Conservation (phyloP, 352 stramenopile genomes). For the Globisporangium orthogonon region DNA sequence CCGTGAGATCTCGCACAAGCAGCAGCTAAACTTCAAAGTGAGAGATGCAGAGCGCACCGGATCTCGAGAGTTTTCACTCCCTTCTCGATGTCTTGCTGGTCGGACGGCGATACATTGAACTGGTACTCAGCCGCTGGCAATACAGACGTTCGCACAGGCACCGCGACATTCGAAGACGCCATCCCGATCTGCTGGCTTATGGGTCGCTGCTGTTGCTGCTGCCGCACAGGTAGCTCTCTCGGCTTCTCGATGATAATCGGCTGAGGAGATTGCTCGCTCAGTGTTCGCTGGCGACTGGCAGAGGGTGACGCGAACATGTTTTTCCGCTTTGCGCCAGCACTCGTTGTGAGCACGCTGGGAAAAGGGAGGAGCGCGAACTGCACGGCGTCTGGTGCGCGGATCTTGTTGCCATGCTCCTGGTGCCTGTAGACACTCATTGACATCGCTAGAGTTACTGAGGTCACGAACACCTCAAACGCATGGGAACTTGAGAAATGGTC, state of each 20-base stretch:
- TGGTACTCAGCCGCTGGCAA: slow-evolving; percentile 47
- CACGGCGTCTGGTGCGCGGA: not conserved
- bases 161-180: not conserved
- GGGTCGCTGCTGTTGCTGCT: slow-evolving; percentile 9
- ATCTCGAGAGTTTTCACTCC: slow-evolving; percentile 61
- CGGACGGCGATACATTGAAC: slow-evolving; percentile 33
- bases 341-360: not conserved
- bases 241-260: slow-evolving; percentile 11
- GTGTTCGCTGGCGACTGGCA: not conserved
- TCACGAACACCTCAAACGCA: not conserved
- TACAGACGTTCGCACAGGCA: slow-evolving; percentile 1
- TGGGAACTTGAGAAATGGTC: slow-evolving; percentile 1
- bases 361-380: slow-evolving; percentile 4
- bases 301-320: not conserved
- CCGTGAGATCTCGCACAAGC: not conserved
- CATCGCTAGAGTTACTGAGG: not conserved
- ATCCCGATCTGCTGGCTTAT: not conserved
- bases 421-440: not conserved
- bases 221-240: not conserved
- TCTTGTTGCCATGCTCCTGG: not conserved
- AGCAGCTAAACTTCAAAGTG: not conserved
- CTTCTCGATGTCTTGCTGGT: slow-evolving; percentile 37
- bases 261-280: not conserved
- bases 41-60: slow-evolving; percentile 20
- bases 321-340: slow-evolving; percentile 8